A percentile compares a stretch with the other conserved stretches of the same genome.
These are phyloP conservation scores for Inga leiocalycina DNA, from an alignment of 306 rosid genomes.

Conservation along the genomic window DNA sequence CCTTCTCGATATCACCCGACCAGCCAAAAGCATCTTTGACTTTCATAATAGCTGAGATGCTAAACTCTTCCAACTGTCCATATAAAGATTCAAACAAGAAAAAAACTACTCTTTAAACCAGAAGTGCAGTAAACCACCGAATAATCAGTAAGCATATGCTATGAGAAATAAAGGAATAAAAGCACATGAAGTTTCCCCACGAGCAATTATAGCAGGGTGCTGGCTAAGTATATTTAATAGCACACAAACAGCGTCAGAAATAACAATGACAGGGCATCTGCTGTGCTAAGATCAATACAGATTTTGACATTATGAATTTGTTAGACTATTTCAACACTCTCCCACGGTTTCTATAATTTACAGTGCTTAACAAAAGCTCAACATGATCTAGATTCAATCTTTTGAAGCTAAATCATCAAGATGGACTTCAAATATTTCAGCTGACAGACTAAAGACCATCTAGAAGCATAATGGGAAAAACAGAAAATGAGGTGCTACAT, in stretches of 20 bases:
- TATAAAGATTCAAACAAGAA: constrained; percentile 31
- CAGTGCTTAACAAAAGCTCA: constrained; percentile 7
- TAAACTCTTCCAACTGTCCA: constrained; percentile 70
- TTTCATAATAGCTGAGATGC: constrained; percentile 58
- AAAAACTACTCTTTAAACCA: constrained; percentile 26
- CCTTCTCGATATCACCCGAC: constrained; percentile 61
- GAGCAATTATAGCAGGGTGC: not conserved
- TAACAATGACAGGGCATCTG: not conserved
- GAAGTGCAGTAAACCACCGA: not conserved
- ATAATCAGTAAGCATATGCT: constrained; percentile 23
- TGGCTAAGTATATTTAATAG: not conserved
- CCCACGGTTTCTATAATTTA: constrained; percentile 1
- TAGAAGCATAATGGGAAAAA: constrained; percentile 8
- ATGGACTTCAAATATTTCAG: constrained; percentile 9
- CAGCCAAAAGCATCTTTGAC: constrained; percentile 71
- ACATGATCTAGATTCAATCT: not conserved
- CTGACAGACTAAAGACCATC: not conserved
- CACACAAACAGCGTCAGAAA: constrained; percentile 1
- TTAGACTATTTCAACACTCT: constrained; percentile 7
- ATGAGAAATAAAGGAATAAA: constrained; percentile 11
- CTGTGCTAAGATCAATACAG: constrained; percentile 11
- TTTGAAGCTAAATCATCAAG: not conserved
- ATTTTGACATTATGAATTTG: not conserved
- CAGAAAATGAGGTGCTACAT: not conserved
- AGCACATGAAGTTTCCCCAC: constrained; percentile 14